Conservation (phyloP, 2,329 filamentous ascomycete genomes). For the Beauveria scarabaeidicola region DNA sequence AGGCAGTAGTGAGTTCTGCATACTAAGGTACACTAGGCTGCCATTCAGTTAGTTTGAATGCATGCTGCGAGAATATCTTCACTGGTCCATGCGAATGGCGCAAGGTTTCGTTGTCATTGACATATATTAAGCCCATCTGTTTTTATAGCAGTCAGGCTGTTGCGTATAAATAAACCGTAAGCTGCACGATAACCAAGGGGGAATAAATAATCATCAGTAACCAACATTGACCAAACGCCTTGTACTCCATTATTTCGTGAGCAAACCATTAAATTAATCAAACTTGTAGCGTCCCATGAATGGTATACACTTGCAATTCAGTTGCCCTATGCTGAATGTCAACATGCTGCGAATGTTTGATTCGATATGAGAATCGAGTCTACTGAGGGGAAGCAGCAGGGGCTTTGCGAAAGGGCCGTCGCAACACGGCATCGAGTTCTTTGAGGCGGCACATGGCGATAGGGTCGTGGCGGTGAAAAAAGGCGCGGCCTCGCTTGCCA, state of each 20-base stretch:
- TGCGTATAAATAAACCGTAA: neutral
- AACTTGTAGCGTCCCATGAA: neutral
- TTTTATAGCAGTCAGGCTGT: neutral
- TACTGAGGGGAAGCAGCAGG: neutral
- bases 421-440: conserved; percentile 7
- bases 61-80: neutral
- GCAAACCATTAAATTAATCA: neutral
- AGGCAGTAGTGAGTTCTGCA: neutral
- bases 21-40: neutral
- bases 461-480: conserved; percentile 68
- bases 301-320: neutral
- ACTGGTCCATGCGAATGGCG: neutral
- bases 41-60: too few species aligned
- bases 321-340: neutral
- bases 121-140: neutral
- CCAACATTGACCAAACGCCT: conserved; percentile 1
- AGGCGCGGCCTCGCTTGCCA: conserved; percentile 68
- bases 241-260: neutral
- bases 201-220: neutral
- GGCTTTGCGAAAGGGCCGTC: neutral
- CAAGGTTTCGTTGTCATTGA: neutral
- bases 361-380: neutral
- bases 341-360: neutral
- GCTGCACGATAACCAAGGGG: neutral
- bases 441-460: conserved; percentile 33